Evolutionary conservation across 371 early-diverging fungal genomes (phyloP).

Genomic region (Mucor racemosus): DNA sequence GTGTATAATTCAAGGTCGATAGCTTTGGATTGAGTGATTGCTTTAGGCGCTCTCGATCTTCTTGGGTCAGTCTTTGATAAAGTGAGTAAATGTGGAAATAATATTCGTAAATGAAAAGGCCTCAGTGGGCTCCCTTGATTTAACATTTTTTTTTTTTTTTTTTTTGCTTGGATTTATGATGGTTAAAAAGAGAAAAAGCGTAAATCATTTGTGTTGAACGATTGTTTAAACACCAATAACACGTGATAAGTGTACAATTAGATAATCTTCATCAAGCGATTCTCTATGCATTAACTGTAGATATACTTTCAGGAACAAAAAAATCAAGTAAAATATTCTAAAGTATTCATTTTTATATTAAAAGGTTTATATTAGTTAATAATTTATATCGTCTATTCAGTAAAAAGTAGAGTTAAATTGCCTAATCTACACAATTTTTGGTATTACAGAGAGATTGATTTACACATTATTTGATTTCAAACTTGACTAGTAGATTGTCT

Average conservation of each 20-base stretch:
- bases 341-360: no score
- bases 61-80: constrained; percentile 47
- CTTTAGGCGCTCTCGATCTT: constrained; percentile 38
- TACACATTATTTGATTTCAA: background rate
- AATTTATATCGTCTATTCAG: background rate
- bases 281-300: background rate
- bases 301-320: no score
- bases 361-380: background rate
- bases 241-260: background rate
- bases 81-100: constrained; percentile 48
- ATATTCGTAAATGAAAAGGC: constrained; percentile 44
- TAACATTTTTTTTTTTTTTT: no score
- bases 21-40: constrained; percentile 45
- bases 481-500: background rate
- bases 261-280: background rate
- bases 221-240: constrained; percentile 1
- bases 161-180: background rate
- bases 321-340: no score
- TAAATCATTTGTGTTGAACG: background rate
- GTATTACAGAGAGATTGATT: background rate
- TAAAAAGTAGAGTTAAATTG: no score
- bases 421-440: no score
- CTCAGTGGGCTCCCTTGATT: constrained; percentile 23
- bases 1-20: constrained; percentile 65
- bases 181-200: background rate